phyloP scores from a whole-genome alignment of 208 protist species.

The Crithidia thermophila region DNA sequence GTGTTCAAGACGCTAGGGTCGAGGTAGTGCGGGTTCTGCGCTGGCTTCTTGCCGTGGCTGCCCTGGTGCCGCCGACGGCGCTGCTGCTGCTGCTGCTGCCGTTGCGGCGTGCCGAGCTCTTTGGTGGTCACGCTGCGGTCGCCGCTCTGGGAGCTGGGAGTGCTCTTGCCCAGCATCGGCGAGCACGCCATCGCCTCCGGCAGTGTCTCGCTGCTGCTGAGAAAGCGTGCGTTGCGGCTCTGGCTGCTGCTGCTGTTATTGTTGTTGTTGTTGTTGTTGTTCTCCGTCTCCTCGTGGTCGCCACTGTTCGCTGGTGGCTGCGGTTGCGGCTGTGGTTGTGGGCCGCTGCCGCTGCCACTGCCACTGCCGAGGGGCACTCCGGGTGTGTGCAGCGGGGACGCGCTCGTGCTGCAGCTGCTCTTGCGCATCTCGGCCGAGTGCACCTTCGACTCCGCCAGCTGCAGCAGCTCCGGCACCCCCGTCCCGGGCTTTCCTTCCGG shows the following conservation, averaged over 20 bases:
- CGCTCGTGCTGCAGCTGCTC: slow-evolving; percentile 8
- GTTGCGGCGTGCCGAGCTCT: not conserved
- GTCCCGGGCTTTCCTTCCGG: slow-evolving; percentile 15
- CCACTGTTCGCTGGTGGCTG: not conserved
- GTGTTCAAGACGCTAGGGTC: not conserved
- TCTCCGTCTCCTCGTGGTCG: slow-evolving; percentile 1
- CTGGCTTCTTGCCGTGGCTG: not conserved
- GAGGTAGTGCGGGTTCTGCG: not conserved
- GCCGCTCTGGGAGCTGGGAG: slow-evolving; percentile 7
- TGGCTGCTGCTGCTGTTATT: slow-evolving; percentile 6
- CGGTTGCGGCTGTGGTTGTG: not conserved
- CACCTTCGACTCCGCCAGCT: not conserved
- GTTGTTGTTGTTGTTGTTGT: not conserved
- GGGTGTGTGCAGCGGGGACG: not conserved
- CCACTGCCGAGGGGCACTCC: not conserved
- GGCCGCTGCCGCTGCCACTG: too few relatives aligned
- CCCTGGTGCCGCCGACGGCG: not conserved
- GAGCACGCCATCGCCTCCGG: not conserved
- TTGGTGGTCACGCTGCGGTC: slow-evolving; percentile 1
- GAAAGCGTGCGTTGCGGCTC: not conserved
- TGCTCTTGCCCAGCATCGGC: slow-evolving; percentile 1
- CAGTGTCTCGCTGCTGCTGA: not conserved
- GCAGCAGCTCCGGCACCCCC: slow-evolving; percentile 10
- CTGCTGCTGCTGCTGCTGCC: not conserved
- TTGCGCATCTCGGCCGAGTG: slow-evolving; percentile 10